Conservation (phyloP, 805 yeast genomes). For the Monosporozyma solicola region DNA sequence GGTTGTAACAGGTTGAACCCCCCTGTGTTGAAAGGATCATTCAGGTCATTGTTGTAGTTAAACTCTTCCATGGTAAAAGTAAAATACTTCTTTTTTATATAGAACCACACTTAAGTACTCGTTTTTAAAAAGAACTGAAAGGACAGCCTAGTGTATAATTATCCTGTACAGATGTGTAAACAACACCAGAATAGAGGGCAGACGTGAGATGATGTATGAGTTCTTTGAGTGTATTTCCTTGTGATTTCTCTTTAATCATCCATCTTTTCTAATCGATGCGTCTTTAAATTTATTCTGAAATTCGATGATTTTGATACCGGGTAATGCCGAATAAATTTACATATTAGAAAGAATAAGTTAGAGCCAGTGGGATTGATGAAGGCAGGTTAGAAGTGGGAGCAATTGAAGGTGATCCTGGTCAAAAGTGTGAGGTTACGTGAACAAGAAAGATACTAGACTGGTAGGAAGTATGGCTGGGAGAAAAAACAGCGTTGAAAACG, state of each 20-base stretch:
- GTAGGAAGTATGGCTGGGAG: background rate
- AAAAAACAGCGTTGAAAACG: background rate
- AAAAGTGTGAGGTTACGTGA: too few relatives aligned
- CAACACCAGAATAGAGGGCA: too few relatives aligned
- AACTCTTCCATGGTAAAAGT: slow-evolving; percentile 2
- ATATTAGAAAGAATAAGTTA: background rate
- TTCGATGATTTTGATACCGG: background rate
- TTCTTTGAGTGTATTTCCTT: background rate
- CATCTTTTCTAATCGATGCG: background rate
- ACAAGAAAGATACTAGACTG: background rate
- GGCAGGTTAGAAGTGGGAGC: too few relatives aligned
- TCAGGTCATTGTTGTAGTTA: slow-evolving; percentile 9
- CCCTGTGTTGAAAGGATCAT: slow-evolving; percentile 6
- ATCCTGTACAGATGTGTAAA: background rate
- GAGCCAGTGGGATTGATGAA: background rate
- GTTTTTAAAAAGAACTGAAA: too few relatives aligned
- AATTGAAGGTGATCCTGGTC: too few relatives aligned
- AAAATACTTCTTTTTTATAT: background rate
- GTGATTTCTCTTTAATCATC: background rate
- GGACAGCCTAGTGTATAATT: too few relatives aligned
- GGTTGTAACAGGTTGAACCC: slow-evolving; percentile 1
- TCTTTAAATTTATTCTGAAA: background rate
- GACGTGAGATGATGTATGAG: background rate
- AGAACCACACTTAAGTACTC: background rate
- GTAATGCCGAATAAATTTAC: background rate